A percentile compares a stretch with the other conserved stretches of the same genome.
phyloP scores from a whole-genome alignment of 2,329 filamentous ascomycete genomes.

The Penicillium sumatraense region DNA sequence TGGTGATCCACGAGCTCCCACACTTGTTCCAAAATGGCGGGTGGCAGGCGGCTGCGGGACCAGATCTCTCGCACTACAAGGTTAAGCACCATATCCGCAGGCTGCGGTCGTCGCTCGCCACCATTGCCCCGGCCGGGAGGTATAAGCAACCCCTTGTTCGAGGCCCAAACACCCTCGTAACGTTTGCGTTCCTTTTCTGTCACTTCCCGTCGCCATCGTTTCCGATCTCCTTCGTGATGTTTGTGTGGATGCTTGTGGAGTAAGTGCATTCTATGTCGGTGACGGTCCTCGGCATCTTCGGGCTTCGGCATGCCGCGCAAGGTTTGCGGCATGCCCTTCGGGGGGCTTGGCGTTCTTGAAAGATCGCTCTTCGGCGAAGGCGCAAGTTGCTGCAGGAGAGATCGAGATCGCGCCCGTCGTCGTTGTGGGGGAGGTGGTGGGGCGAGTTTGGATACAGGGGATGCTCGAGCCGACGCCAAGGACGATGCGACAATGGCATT shows the following conservation, averaged over 20 bases:
- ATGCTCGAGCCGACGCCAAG: conserved; percentile 47
- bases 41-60: conserved; percentile 50
- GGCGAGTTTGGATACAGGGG: conserved; percentile 41
- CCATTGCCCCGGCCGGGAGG: conserved; percentile 22
- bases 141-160: conserved; percentile 50
- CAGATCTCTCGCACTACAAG: conserved; percentile 55
- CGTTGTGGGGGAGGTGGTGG: conserved; percentile 47
- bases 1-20: conserved; percentile 52
- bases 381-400: conserved; percentile 39
- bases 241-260: conserved; percentile 53
- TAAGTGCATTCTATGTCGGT: conserved; percentile 39
- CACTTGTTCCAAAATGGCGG: conserved; percentile 45
- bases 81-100: conserved; percentile 48
- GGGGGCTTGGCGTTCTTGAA: conserved; percentile 41
- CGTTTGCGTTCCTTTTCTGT: conserved; percentile 52
- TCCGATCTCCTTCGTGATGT: conserved; percentile 54
- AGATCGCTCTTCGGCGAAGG: conserved; percentile 35
- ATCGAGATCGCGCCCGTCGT: conserved; percentile 40
- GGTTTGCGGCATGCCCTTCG: conserved; percentile 46
- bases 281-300: conserved; percentile 36
- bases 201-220: conserved; percentile 49
- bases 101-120: conserved; percentile 27
- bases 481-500: conserved; percentile 55
- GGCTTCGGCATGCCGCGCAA: conserved; percentile 44
- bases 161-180: conserved; percentile 57